phyloP scores from a whole-genome alignment of 1,284 basidiomycete genomes.

The Apiotrichum laibachii region DNA sequence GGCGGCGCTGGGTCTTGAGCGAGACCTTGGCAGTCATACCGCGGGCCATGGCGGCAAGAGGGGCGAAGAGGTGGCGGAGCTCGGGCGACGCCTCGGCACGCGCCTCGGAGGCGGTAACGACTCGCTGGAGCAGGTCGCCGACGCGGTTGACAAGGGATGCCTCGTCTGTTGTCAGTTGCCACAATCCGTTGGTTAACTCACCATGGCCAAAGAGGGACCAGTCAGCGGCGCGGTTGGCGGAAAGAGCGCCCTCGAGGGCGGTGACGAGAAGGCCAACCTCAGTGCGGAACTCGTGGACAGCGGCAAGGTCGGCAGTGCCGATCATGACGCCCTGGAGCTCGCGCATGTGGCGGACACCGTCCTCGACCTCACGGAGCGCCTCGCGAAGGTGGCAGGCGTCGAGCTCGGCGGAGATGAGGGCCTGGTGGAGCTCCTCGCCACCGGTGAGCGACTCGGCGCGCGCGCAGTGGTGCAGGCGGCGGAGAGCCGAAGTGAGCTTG shows the following conservation, averaged over 20 bases:
- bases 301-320: conserved; percentile 23
- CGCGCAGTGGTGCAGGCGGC: conserved; percentile 27
- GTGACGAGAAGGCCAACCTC: conserved; percentile 25
- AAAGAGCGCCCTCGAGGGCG: conserved; percentile 25
- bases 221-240: conserved; percentile 19
- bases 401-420: conserved; percentile 24
- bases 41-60: conserved; percentile 57
- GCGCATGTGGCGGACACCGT: conserved; percentile 35
- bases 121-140: conserved; percentile 10
- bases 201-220: conserved; percentile 31
- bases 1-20: conserved; percentile 3
- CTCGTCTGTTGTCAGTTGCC: conserved; percentile 21
- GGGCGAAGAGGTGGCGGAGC: conserved; percentile 56
- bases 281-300: conserved; percentile 30
- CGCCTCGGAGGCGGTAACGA: conserved; percentile 1
- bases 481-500: conserved; percentile 10
- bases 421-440: conserved; percentile 18
- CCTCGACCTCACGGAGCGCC: conserved; percentile 34
- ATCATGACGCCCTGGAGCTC: conserved; percentile 34
- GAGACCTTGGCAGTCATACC: conserved; percentile 9
- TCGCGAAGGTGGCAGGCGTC: conserved; percentile 26
- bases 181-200: conserved; percentile 8
- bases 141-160: conserved; percentile 16
- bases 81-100: conserved; percentile 43
- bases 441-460: conserved; percentile 23